phyloP scores from a whole-genome alignment of 208 protist genomes.

The Crithidia sp. region DNA sequence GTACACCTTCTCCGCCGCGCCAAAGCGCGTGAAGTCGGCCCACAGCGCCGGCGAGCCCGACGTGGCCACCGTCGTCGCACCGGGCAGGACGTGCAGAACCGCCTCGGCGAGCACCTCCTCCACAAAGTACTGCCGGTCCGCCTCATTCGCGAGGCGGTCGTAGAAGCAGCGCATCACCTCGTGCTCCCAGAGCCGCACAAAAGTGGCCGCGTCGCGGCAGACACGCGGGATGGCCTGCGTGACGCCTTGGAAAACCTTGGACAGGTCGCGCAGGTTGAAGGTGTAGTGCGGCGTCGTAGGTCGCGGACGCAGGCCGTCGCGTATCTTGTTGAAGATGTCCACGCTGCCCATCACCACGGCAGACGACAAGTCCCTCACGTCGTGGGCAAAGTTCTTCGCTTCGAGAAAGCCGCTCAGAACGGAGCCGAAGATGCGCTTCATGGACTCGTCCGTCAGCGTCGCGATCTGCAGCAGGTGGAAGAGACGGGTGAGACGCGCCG shows the following conservation, averaged over 20 bases:
- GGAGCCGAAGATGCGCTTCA: conserved; percentile 94
- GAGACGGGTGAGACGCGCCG: conserved; percentile 92
- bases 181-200: conserved; percentile 95
- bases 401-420: conserved; percentile 95
- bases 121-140: conserved; percentile 93
- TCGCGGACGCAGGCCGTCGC: conserved; percentile 92
- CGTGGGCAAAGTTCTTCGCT: conserved; percentile 80
- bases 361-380: conserved; percentile 74
- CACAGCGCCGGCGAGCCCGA: conserved; percentile 80
- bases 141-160: conserved; percentile 95
- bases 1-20: conserved; percentile 85
- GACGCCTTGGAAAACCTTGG: conserved; percentile 96
- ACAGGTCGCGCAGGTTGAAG: conserved; percentile 98
- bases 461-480: conserved; percentile 96
- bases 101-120: conserved; percentile 91
- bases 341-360: conserved; percentile 87
- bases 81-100: conserved; percentile 70
- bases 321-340: conserved; percentile 93
- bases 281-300: conserved; percentile 98
- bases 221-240: conserved; percentile 92
- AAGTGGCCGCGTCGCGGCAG: conserved; percentile 60
- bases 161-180: conserved; percentile 97
- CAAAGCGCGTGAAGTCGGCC: conserved; percentile 94
- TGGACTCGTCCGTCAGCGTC: conserved; percentile 92
- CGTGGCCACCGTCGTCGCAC: conserved; percentile 22